A percentile compares a stretch with the other conserved stretches of the same genome.
Evolutionary conservation across 768 basidiomycete genomes (phyloP).

Genomic region (Leccinum sublutescens): DNA sequence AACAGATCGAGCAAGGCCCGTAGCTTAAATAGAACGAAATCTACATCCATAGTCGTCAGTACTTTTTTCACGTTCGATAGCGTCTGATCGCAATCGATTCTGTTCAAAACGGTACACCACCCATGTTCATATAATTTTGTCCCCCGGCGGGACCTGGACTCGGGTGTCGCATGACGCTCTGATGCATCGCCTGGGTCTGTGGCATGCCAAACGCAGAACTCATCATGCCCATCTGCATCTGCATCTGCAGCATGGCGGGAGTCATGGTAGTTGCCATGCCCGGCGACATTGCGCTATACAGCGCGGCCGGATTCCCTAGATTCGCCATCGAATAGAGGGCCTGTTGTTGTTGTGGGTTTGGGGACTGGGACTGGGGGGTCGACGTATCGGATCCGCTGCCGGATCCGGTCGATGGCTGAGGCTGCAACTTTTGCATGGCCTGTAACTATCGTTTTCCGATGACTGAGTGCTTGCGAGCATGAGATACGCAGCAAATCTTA

Average conservation of each 20-base stretch:
- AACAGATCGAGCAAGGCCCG: constrained; percentile 16
- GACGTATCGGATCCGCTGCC: constrained; percentile 27
- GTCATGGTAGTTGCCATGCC: constrained; percentile 30
- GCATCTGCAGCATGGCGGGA: constrained; percentile 43
- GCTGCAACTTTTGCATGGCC: constrained; percentile 71
- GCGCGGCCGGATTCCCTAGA: constrained; percentile 45
- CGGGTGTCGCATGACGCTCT: constrained; percentile 81
- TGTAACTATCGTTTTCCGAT: constrained; percentile 54
- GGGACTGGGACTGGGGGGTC: constrained; percentile 39
- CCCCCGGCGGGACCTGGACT: constrained; percentile 56
- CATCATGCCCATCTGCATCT: constrained; percentile 48
- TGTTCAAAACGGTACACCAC: constrained; percentile 33
- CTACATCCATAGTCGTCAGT: constrained; percentile 23
- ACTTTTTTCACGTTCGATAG: constrained; percentile 9
- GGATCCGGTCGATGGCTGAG: constrained; percentile 29
- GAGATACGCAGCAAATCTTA: constrained; percentile 34
- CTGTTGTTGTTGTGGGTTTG: constrained; percentile 45
- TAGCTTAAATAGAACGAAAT: constrained; percentile 23
- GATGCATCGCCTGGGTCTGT: constrained; percentile 76
- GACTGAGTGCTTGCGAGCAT: constrained; percentile 5
- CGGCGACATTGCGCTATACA: constrained; percentile 33
- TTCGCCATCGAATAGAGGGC: constrained; percentile 45
- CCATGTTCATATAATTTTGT: constrained; percentile 47
- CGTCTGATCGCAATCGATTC: constrained; percentile 9
- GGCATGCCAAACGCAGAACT: constrained; percentile 49